phyloP scores from a whole-genome alignment of 495 filamentous ascomycete species.

The Talaromyces trachyspermus region DNA sequence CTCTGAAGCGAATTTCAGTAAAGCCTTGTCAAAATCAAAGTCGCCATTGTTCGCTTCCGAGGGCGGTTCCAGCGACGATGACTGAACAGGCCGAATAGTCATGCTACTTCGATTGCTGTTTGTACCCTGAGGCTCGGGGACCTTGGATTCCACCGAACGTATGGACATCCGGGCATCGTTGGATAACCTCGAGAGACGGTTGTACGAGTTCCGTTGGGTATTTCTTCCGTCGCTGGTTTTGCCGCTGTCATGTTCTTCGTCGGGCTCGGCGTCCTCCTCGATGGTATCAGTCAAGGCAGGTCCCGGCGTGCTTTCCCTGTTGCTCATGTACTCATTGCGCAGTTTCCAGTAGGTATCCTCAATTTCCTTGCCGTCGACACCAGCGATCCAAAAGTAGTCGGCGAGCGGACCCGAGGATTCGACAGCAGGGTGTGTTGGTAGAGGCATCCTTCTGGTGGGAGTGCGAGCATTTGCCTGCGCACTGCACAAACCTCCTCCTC shows the following conservation, averaged over 20 bases:
- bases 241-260: constrained; percentile 42
- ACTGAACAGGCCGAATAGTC: constrained; percentile 75
- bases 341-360: constrained; percentile 35
- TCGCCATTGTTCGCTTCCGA: constrained; percentile 37
- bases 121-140: constrained; percentile 38
- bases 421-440: constrained; percentile 19
- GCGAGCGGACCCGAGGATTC: constrained; percentile 72
- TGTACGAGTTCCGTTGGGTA: constrained; percentile 54
- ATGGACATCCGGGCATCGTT: constrained; percentile 58
- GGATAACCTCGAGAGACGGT: constrained; percentile 58
- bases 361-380: constrained; percentile 64
- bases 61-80: no score
- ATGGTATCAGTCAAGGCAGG: constrained; percentile 67
- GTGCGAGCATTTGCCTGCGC: constrained; percentile 7
- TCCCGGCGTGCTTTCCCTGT: constrained; percentile 36
- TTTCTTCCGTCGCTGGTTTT: constrained; percentile 40
- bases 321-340: constrained; percentile 47
- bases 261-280: constrained; percentile 67
- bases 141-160: constrained; percentile 51
- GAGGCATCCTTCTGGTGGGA: constrained; percentile 11
- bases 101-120: constrained; percentile 83
- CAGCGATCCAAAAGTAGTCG: constrained; percentile 98
- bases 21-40: constrained; percentile 86
- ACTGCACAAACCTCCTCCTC: no score
- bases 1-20: constrained; percentile 90